Evolutionary conservation across 139 green algal genomes (phyloP), one percentile per base, ranked within the genome.

Genomic region (Yamagishiella unicocca): DNA sequence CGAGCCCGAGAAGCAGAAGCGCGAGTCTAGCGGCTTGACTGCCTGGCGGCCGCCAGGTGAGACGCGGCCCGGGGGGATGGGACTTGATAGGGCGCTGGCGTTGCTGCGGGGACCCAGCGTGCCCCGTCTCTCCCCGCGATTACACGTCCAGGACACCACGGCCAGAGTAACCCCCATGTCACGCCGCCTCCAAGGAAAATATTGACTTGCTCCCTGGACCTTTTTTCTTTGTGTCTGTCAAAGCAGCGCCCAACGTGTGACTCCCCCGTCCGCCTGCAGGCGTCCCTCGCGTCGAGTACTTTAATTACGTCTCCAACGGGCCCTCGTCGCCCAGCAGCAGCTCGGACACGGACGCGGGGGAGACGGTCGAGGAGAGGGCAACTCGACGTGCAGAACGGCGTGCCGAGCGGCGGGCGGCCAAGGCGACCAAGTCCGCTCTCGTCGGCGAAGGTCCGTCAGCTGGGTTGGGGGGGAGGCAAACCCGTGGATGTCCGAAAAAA

Each of bases 331-430:
- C 35, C 37, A 75, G 27, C 10, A 35, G 42, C 3, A 45, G 78
- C 4, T 19, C 27, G 2, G 46, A 68, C n/a, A 50, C 27, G 50
- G 74, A 67, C 50, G 46, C 74, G n/a, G 43, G 45, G 17, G 74
- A 72, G n/a, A 85, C 40, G 42, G n/a, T 42, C 0, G 61, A 85
- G 79, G 29, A 74, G 58, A n/a, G 40, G 5, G 79, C 77, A 27
- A 29, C 37, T 37, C 27, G 54, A 27, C 77, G 77, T 22, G 76
- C 76, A 54, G 50, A 37, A 12, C 45, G 31, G 45, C 50, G n/a
- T 35, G 50, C 54, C 0, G 76, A 29, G 27, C 55, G 55, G 27
- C 35, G 21, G 4, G 77, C 77, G 54, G 55, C 58, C 4, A 38
- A 38, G 38, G 55, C 21, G 25, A 9, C 37, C 6, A 40, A 55